These are phyloP conservation scores for Boletus sp. DNA, from an alignment of 1,284 basidiomycete species.

Conservation along the genomic window DNA sequence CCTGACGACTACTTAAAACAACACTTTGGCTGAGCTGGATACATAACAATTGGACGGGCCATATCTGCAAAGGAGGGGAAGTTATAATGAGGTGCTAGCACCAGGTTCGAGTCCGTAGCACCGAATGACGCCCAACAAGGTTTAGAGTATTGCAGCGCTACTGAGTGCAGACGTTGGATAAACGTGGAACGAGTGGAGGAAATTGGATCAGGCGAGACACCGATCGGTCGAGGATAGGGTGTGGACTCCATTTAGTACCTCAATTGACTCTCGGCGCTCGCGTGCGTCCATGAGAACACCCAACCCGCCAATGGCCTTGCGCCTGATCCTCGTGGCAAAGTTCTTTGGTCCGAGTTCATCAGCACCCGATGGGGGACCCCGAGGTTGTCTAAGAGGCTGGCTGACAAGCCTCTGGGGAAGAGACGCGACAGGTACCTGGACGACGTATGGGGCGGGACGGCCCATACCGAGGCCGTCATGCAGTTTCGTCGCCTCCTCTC, in stretches of 20 bases:
- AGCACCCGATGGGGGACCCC: constrained; percentile 79
- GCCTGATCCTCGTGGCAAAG: constrained; percentile 77
- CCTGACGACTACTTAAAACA: constrained; percentile 30
- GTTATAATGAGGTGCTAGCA: constrained; percentile 28
- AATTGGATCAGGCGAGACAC: constrained; percentile 9
- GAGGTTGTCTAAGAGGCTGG: constrained; percentile 76
- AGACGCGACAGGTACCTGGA: constrained; percentile 12
- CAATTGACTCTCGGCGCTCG: constrained; percentile 61
- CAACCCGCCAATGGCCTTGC: constrained; percentile 75
- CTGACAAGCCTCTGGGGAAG: constrained; percentile 33
- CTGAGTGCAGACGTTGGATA: constrained; percentile 10
- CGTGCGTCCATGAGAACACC: constrained; percentile 71
- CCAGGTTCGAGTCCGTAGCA: constrained; percentile 27
- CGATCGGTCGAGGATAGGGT: constrained; percentile 5
- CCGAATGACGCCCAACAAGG: constrained; percentile 8
- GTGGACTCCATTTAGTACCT: constrained; percentile 43
- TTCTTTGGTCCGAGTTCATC: constrained; percentile 87
- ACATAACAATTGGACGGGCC: constrained; percentile 25
- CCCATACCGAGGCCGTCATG: constrained; percentile 80
- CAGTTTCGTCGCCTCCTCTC: constrained; percentile 73
- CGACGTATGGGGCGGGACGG: constrained; percentile 39
- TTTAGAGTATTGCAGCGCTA: constrained; percentile 13
- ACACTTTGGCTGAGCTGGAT: constrained; percentile 21
- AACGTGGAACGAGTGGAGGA: constrained; percentile 24
- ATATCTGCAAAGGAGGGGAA: constrained; percentile 30